Percentiles rank a stretch among this genome's conserved stretches.
These are phyloP conservation scores for Powellomyces hirtus DNA, from an alignment of 192 early-diverging fungal genomes.

Conservation along the genomic window DNA sequence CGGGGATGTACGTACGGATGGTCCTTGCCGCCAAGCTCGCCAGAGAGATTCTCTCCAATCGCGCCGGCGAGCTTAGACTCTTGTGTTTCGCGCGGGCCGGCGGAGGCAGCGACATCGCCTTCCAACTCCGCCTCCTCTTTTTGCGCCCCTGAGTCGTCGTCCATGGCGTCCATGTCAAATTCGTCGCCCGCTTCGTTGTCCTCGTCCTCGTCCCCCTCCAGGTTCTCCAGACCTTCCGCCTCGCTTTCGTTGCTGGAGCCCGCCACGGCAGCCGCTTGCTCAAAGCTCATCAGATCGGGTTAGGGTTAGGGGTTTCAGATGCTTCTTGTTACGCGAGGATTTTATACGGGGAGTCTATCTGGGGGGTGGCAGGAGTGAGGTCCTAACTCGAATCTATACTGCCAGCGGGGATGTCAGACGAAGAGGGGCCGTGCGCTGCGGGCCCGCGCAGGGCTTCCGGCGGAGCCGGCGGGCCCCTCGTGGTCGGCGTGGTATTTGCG, in stretches of 20 bases:
- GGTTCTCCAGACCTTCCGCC: too few species aligned
- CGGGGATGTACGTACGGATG: constrained; percentile 34
- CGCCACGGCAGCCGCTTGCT: not conserved
- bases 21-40: constrained; percentile 41
- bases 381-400: too few species aligned
- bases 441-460: too few species aligned
- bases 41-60: constrained; percentile 66
- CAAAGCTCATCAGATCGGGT: not conserved
- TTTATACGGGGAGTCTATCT: too few species aligned
- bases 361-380: too few species aligned
- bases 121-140: not conserved
- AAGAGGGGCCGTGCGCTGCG: too few species aligned
- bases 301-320: too few species aligned
- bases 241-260: not conserved
- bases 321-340: too few species aligned
- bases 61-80: constrained; percentile 60
- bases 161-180: constrained; percentile 35
- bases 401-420: too few species aligned
- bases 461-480: too few species aligned
- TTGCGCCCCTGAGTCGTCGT: constrained; percentile 15
- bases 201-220: constrained; percentile 5
- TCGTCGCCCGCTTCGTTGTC: not conserved
- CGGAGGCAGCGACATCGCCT: not conserved
- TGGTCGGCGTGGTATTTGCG: too few species aligned
- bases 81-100: constrained; percentile 42